Evolutionary conservation across 106 monocot species (phyloP).

Genomic region (Phalaenopsis equestris): DNA sequence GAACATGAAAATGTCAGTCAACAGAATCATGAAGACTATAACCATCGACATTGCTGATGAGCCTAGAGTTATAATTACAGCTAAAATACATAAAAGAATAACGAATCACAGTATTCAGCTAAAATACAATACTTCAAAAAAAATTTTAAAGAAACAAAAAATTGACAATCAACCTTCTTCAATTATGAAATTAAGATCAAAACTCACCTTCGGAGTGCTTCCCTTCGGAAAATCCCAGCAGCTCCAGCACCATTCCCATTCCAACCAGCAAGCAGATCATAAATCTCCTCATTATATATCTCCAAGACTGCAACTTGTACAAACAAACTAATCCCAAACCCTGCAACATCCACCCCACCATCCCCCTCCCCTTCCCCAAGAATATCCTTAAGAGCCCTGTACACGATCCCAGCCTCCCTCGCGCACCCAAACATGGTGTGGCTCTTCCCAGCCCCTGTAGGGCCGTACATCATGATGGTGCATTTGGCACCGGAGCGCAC

Average conservation of each 20-base stretch:
- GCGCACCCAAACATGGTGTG: slow-evolving; percentile 91
- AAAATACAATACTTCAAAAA: not conserved
- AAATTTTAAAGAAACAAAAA: not conserved
- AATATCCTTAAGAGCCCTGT: slow-evolving; percentile 79
- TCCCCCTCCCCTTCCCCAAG: slow-evolving; percentile 29
- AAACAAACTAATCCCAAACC: slow-evolving; percentile 47
- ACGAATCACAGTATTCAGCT: not conserved
- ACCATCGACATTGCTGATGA: not conserved
- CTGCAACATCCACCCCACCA: slow-evolving; percentile 25
- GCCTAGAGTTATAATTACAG: not conserved
- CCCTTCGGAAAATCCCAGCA: slow-evolving; percentile 31
- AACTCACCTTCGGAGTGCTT: slow-evolving; percentile 60
- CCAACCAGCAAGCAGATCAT: slow-evolving; percentile 70
- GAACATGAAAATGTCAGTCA: no score
- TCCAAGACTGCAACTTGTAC: slow-evolving; percentile 84
- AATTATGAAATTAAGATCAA: not conserved
- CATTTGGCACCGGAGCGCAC: slow-evolving; percentile 77
- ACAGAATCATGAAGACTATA: not conserved
- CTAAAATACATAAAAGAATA: not conserved
- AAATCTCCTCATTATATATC: slow-evolving; percentile 98
- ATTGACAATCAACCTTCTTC: not conserved
- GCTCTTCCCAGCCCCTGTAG: slow-evolving; percentile 95
- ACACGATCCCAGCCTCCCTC: slow-evolving; percentile 82
- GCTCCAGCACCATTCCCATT: slow-evolving; percentile 17
- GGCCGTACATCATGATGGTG: slow-evolving; percentile 98